These are phyloP conservation scores for Saccharomycopsis sp. DNA, from an alignment of 805 yeast species.

Conservation along the genomic window DNA sequence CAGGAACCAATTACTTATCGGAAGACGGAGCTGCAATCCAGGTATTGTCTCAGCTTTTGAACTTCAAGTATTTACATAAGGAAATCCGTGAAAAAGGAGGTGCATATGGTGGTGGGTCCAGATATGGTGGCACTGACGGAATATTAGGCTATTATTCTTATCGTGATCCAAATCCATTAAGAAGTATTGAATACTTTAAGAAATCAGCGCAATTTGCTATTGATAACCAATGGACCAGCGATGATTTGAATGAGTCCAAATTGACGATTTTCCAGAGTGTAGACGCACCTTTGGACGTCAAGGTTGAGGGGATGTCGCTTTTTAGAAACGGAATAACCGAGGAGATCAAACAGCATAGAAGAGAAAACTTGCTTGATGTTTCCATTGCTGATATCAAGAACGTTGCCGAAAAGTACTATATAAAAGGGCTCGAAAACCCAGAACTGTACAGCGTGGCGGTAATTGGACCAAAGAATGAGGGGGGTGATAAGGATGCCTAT, in stretches of 20 bases:
- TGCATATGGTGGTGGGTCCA: slow-evolving; percentile 95
- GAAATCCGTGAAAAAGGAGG: slow-evolving; percentile 95
- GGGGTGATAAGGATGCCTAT: slow-evolving; percentile 3
- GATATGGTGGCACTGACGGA: slow-evolving; percentile 77
- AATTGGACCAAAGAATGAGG: slow-evolving; percentile 37
- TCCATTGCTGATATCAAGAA: slow-evolving; percentile 51
- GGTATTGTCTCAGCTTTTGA: slow-evolving; percentile 69
- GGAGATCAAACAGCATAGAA: slow-evolving; percentile 72
- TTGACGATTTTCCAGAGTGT: slow-evolving; percentile 83
- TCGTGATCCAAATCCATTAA: slow-evolving; percentile 83
- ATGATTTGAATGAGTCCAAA: slow-evolving; percentile 83
- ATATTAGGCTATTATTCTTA: slow-evolving; percentile 78
- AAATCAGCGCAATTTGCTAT: slow-evolving; percentile 45
- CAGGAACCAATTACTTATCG: slow-evolving; percentile 60
- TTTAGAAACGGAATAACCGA: slow-evolving; percentile 69
- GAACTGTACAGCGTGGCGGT: slow-evolving; percentile 33
- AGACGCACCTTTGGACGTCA: slow-evolving; percentile 83
- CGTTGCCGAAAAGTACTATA: slow-evolving; percentile 63
- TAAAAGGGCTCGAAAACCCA: slow-evolving; percentile 24
- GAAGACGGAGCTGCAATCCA: slow-evolving; percentile 83
- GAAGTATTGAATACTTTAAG: slow-evolving; percentile 56
- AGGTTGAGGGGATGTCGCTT: slow-evolving; percentile 63
- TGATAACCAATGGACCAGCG: slow-evolving; percentile 45
- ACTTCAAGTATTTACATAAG: slow-evolving; percentile 78
- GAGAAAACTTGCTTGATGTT: slow-evolving; percentile 67